Base-by-base conservation (phyloP, 495 filamentous ascomycete genomes). In the Letharia columbiana region DNA sequence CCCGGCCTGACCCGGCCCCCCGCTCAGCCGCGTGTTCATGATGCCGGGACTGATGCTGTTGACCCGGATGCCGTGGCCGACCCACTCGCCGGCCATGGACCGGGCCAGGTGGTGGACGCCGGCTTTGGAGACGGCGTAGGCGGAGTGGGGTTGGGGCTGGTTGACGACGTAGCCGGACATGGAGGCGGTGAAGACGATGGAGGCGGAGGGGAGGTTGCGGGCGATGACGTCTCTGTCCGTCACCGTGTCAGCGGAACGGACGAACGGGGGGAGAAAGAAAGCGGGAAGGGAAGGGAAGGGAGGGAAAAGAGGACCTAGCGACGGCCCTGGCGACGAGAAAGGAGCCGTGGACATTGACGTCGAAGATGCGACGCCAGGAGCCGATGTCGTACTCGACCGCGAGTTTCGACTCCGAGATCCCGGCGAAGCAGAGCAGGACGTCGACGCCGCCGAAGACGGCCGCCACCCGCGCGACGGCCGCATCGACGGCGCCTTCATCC, bases 131-230 rank as follows among this genome's bases (percentile, higher is more conserved):
- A 88, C 86, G 71, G 90, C 91, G 80, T 91, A 91, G 77, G 86
- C 87, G 13, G 81, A 85, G 75, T 91, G 89, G 73, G 89, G 84
- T 73, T 91, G 89, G 2, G 89, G 88, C 72, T 85, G 88, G 82
- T 91, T 91, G 78, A 91, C 89, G 70, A 91, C 85, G 68, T 79
- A 80, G 70, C 88, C 89, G 42, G 86, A 88, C 89, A 91, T 91
- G 70, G 87, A 90, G 49, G 87, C 87, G 60, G 90, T 84, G 62
- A 89, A 83, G 70, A 91, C 79, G 71, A 91, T 88, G 58, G 83
- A 86, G 62, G 74, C 73, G 4, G 84, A 80, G 10, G n/a, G 23
- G 23, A 63, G 70, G 12, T 72, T 66, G 12, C 64, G 66, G 13
- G 70, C 15, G 11, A 74, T 75, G 68, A 75, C 71, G 2, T 79